phyloP scores from a whole-genome alignment of 495 filamentous ascomycete species.

The Cercophora scortea region DNA sequence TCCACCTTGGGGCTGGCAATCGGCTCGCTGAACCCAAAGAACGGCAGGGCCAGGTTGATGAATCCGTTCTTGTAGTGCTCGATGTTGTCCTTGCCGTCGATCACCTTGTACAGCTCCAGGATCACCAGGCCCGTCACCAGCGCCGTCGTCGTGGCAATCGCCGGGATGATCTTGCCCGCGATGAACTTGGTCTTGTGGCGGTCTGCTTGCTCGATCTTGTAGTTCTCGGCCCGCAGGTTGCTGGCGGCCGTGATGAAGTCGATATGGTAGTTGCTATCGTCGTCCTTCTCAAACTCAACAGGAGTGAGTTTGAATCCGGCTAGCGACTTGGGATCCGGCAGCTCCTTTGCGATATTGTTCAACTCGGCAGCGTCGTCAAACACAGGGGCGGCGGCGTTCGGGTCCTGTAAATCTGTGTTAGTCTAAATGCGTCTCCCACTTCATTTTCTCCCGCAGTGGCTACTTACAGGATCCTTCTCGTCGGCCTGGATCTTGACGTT shows the following conservation, averaged over 20 bases:
- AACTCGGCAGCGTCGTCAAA: constrained; percentile 70
- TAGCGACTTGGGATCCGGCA: constrained; percentile 73
- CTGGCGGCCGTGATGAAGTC: constrained; percentile 98
- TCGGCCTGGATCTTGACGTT: constrained; percentile 95
- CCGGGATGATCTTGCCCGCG: constrained; percentile 98
- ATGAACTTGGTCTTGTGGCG: constrained; percentile 99
- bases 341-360: constrained; percentile 51
- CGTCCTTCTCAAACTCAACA: constrained; percentile 99
- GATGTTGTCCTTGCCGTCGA: constrained; percentile 89
- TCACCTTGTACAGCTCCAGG: constrained; percentile 91
- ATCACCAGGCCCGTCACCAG: constrained; percentile 90
- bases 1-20: constrained; percentile 86
- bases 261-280: constrained; percentile 96
- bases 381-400: constrained; percentile 56
- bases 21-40: constrained; percentile 97
- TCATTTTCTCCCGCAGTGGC: not conserved
- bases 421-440: not conserved
- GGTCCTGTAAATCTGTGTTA: constrained; percentile 47
- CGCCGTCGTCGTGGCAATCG: constrained; percentile 95
- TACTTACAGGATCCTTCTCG: constrained; percentile 74
- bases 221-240: constrained; percentile 95
- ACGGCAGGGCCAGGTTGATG: constrained; percentile 90
- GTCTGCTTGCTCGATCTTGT: constrained; percentile 87
- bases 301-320: constrained; percentile 80
- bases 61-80: constrained; percentile 99